A percentile compares a stretch with the other conserved stretches of the same genome.
Evolutionary conservation across 1,284 basidiomycete species (phyloP).

Genomic region (Flammula alnicola): DNA sequence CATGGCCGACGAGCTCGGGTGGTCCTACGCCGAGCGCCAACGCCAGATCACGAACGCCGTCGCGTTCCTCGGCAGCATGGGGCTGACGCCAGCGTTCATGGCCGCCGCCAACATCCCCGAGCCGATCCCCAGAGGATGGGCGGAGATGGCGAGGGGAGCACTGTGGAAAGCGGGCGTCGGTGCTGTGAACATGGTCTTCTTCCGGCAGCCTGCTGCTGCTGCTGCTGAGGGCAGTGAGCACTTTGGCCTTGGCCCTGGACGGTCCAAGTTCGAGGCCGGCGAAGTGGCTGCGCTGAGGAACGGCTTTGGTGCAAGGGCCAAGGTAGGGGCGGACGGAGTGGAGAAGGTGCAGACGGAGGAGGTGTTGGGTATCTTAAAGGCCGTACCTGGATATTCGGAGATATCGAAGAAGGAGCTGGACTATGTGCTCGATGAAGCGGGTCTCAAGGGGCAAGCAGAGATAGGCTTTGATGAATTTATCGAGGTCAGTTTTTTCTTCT

Average conservation of each 20-base stretch:
- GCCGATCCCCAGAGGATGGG: constrained; percentile 35
- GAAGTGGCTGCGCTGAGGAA: constrained; percentile 66
- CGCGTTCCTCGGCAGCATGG: constrained; percentile 80
- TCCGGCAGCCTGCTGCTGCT: constrained; percentile 17
- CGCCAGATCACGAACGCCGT: constrained; percentile 60
- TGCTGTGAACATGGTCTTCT: constrained; percentile 9
- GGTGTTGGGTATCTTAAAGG: constrained; percentile 48
- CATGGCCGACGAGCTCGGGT: constrained; percentile 87
- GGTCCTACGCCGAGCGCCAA: constrained; percentile 63
- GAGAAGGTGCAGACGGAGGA: constrained; percentile 41
- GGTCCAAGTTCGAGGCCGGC: constrained; percentile 62
- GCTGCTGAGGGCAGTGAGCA: constrained; percentile 33
- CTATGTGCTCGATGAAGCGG: constrained; percentile 78
- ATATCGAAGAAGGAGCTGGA: constrained; percentile 64
- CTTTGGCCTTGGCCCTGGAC: constrained; percentile 31
- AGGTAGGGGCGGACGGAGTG: constrained; percentile 26
- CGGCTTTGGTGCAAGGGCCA: constrained; percentile 54
- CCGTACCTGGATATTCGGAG: constrained; percentile 56
- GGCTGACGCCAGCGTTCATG: constrained; percentile 53
- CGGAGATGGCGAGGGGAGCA: constrained; percentile 40
- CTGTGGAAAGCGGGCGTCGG: constrained; percentile 31
- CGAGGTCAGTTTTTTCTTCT: constrained; percentile 57
- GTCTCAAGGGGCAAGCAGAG: constrained; percentile 56
- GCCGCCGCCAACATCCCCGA: constrained; percentile 27
- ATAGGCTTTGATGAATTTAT: constrained; percentile 82